phyloP scores from a whole-genome alignment of 106 monocot genomes.

The Platanthera zijinensis region DNA sequence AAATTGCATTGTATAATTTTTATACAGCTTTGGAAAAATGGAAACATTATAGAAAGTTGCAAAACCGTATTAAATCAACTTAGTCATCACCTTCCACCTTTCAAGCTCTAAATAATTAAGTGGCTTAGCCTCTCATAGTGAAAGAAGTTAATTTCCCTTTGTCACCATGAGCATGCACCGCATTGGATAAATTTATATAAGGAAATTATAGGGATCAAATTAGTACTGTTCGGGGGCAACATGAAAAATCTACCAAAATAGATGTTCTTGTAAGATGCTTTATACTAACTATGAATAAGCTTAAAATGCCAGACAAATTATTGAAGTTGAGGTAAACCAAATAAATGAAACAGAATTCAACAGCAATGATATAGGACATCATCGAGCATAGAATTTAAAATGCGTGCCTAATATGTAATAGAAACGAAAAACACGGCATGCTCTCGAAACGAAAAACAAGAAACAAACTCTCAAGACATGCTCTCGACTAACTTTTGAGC shows the following conservation, averaged over 20 bases:
- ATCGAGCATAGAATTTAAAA: neutral
- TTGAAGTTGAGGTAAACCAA: neutral
- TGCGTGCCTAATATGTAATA: neutral
- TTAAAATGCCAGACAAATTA: neutral
- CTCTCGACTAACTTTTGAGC: too few relatives aligned
- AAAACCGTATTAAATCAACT: neutral
- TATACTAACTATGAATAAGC: neutral
- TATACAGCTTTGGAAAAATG: neutral
- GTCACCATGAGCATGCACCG: neutral
- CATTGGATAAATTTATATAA: neutral
- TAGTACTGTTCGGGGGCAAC: neutral
- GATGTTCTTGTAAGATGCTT: neutral
- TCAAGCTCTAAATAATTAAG: neutral
- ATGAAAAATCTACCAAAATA: neutral
- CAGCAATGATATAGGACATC: neutral
- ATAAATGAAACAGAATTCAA: neutral
- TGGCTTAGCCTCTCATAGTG: neutral
- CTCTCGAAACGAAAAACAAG: too few relatives aligned
- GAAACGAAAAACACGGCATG: neutral
- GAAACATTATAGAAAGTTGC: neutral
- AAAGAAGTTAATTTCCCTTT: neutral
- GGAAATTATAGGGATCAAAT: neutral
- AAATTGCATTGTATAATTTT: neutral
- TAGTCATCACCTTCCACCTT: neutral
- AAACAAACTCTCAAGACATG: too few relatives aligned